Evolutionary conservation across 768 basidiomycete genomes (phyloP), one percentile per base, ranked within the genome.

Genomic region (button mushroom (Agaricus bisporus)): DNA sequence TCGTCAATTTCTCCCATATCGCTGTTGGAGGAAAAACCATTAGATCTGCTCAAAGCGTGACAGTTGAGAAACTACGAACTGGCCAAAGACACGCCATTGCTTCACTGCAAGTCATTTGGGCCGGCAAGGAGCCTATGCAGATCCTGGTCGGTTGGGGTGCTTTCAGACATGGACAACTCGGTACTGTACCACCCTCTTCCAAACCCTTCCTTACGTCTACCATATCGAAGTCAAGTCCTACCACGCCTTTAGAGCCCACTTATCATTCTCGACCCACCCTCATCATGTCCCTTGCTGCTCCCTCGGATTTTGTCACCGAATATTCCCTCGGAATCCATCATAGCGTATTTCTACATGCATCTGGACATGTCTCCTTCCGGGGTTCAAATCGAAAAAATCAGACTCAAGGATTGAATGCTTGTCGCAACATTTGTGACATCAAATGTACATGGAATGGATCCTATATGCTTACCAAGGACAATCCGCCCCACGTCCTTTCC

Each of bases 381-480:
- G 93, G 93, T 15, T 85, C 88, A 3, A 79, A 90, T 61, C 71
- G 78, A 47, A 91, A 90, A 60, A 71, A 71, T 14, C 92, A 95
- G 66, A 66, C 88, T 35, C 61, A 72, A 32, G 71, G 66, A n/a
- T 41, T 76, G 37, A 56, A 57, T 11, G 41, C 48, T 17, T 51
- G 71, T 25, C 54, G 15, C 15, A 56, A 61, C 22, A 66, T 74
- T 12, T 56, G 52, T 36, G 56, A 59, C 9, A 66, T 85, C 28
- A 77, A 69, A 2, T 88, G 86, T 60, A 88, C 89, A 2, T 93
- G 91, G 91, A 89, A 88, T 56, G 85, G 88, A 10, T 86, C 88
- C 9, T 91, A 85, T 59, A 53, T 62, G 1, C 52, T 62, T 12
- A 55, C 60, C 38, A 51, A 49, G 37, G 65, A 57, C 43, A 62